Evolutionary conservation across 257 asterid genomes (phyloP).

Genomic region (Salvia splendens): DNA sequence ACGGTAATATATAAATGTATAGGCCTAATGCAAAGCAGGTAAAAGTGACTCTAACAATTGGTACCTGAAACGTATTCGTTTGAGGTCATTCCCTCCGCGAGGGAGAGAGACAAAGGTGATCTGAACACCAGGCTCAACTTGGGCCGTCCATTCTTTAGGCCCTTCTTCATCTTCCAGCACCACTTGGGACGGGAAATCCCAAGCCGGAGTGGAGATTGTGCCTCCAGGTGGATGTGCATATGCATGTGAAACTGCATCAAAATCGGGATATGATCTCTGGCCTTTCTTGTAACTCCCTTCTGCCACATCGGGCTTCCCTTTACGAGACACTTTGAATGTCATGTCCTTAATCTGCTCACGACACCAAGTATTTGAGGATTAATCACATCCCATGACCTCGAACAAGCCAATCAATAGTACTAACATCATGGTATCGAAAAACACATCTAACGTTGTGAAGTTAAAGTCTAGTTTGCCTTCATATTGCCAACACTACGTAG

Average conservation of each 20-base stretch:
- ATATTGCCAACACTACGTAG: slow-evolving; percentile 18
- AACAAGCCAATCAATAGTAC: too few relatives aligned
- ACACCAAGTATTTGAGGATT: neutral
- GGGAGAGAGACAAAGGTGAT: slow-evolving; percentile 76
- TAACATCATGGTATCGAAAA: too few relatives aligned
- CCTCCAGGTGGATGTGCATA: slow-evolving; percentile 52
- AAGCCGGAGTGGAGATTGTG: slow-evolving; percentile 79
- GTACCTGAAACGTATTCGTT: slow-evolving; percentile 82
- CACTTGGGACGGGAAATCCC: slow-evolving; percentile 64
- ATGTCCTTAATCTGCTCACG: slow-evolving; percentile 79
- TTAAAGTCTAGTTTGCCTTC: slow-evolving; percentile 31
- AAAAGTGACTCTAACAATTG: too few relatives aligned
- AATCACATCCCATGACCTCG: neutral
- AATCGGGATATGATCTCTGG: slow-evolving; percentile 60
- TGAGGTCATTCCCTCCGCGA: slow-evolving; percentile 75
- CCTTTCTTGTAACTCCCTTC: slow-evolving; percentile 58
- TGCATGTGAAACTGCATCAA: slow-evolving; percentile 63
- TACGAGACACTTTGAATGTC: slow-evolving; percentile 87
- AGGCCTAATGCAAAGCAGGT: too few relatives aligned
- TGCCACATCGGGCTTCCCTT: slow-evolving; percentile 62
- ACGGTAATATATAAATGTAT: too few relatives aligned
- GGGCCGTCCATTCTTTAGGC: slow-evolving; percentile 75
- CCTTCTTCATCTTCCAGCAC: slow-evolving; percentile 61
- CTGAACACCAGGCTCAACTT: slow-evolving; percentile 86
- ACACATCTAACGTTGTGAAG: slow-evolving; percentile 7